A percentile compares a stretch with the other conserved stretches of the same genome.
These are phyloP conservation scores for Boletus sp. DNA, from an alignment of 768 basidiomycete species.

Conservation along the genomic window DNA sequence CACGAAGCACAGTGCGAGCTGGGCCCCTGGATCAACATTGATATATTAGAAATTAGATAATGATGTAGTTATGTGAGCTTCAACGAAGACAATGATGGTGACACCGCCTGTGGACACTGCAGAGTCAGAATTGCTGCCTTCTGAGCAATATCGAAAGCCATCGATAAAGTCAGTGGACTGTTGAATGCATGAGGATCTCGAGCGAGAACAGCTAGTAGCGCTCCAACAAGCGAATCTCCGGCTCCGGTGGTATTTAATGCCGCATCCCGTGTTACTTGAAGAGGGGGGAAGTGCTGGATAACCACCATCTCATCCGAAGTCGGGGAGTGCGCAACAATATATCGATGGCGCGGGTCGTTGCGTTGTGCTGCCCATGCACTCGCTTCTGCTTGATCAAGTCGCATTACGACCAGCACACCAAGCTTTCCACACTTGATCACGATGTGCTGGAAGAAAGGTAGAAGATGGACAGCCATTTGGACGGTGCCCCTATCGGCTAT, in stretches of 20 bases:
- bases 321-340: slow-evolving; percentile 50
- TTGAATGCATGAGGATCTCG: slow-evolving; percentile 43
- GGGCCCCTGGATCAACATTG: slow-evolving; percentile 44
- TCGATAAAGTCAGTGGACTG: slow-evolving; percentile 43
- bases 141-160: slow-evolving; percentile 56
- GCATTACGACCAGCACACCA: slow-evolving; percentile 66
- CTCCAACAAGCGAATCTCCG: slow-evolving; percentile 88
- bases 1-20: slow-evolving; percentile 57
- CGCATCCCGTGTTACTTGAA: slow-evolving; percentile 35
- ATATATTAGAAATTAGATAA: slow-evolving; percentile 7
- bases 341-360: slow-evolving; percentile 47
- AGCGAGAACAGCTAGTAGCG: slow-evolving; percentile 67
- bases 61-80: neutral
- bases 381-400: slow-evolving; percentile 42
- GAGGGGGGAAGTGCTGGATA: slow-evolving; percentile 72
- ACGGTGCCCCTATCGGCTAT: slow-evolving; percentile 68
- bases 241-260: slow-evolving; percentile 84
- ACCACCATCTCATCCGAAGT: slow-evolving; percentile 50
- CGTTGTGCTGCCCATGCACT: slow-evolving; percentile 49
- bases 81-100: slow-evolving; percentile 51
- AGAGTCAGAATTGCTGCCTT: slow-evolving; percentile 61
- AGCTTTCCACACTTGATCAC: slow-evolving; percentile 81
- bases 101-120: slow-evolving; percentile 58
- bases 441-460: slow-evolving; percentile 83
- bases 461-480: slow-evolving; percentile 77